These are phyloP conservation scores for sunflower (Helianthus annuus) DNA, from an alignment of 129 eudicot genomes.

Conservation along the genomic window DNA sequence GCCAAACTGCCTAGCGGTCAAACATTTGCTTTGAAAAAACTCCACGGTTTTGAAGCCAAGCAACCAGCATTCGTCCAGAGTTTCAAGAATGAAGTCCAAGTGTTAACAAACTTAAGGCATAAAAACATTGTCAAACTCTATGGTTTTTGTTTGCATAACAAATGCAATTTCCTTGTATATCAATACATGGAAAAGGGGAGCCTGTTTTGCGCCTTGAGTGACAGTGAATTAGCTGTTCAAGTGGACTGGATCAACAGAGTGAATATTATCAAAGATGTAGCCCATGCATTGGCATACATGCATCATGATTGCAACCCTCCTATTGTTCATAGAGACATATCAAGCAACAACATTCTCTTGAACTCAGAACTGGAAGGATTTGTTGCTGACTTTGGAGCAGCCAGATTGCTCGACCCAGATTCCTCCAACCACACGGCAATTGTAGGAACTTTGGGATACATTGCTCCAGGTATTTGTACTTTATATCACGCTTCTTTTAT, in stretches of 20 bases:
- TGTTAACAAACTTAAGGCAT: slow-evolving; percentile 28
- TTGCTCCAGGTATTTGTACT: slow-evolving; percentile 34
- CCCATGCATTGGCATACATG: no score
- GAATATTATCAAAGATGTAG: no score
- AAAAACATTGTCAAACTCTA: slow-evolving; percentile 30
- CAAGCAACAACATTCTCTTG: slow-evolving; percentile 40
- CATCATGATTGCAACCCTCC: slow-evolving; percentile 43
- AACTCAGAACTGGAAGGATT: slow-evolving; percentile 27
- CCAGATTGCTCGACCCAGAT: slow-evolving; percentile 33
- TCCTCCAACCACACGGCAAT: slow-evolving; percentile 31
- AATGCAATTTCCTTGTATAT: no score
- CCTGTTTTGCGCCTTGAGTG: no score
- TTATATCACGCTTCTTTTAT: background rate
- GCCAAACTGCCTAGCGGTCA: slow-evolving; percentile 29
- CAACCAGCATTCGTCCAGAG: slow-evolving; percentile 23
- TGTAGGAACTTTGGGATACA: slow-evolving; percentile 39
- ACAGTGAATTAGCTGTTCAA: no score
- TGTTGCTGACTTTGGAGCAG: slow-evolving; percentile 44
- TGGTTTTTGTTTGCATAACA: slow-evolving; percentile 34
- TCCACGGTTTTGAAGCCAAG: slow-evolving; percentile 26
- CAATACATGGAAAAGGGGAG: no score
- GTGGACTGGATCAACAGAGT: no score
- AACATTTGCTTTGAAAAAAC: slow-evolving; percentile 41
- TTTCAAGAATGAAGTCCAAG: slow-evolving; percentile 30
- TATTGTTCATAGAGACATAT: slow-evolving; percentile 42